Conservation (phyloP, 176 grass and related monocot genomes). For the Puccinellia tenuiflora region DNA sequence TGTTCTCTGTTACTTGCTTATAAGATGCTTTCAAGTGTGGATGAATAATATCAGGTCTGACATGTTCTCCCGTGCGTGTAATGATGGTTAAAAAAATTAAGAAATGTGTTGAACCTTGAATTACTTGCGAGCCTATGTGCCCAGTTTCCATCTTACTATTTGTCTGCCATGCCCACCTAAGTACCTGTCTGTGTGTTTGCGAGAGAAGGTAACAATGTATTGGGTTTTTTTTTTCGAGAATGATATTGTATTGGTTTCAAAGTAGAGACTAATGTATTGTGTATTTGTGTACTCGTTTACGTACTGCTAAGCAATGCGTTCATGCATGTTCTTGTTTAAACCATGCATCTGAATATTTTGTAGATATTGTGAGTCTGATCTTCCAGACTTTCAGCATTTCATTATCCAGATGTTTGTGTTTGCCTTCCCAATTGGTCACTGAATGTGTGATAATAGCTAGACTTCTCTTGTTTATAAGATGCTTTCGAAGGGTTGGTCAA, state of each 20-base stretch:
- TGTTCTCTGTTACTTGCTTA: background rate
- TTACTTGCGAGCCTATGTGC: background rate
- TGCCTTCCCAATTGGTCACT: background rate
- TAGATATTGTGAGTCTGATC: background rate
- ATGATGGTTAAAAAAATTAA: background rate
- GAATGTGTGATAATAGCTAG: background rate
- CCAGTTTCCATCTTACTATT: background rate
- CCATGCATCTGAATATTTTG: background rate
- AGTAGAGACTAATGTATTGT: background rate
- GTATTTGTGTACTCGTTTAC: too few species aligned
- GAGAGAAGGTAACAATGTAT: background rate
- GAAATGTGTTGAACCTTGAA: background rate
- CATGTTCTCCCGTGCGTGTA: background rate
- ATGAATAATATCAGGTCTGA: background rate
- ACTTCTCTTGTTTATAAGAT: background rate
- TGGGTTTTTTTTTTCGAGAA: too few species aligned
- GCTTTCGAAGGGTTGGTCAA: background rate
- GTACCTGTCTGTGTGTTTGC: background rate
- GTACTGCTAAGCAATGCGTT: background rate
- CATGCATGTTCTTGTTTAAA: background rate
- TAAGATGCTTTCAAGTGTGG: background rate
- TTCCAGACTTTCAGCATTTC: background rate
- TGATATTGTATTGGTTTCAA: too few species aligned
- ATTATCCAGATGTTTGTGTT: background rate
- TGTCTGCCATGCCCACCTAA: background rate